Conservation (phyloP, 2,329 filamentous ascomycete genomes). For the Pseudophaeomoniella oleicola region DNA sequence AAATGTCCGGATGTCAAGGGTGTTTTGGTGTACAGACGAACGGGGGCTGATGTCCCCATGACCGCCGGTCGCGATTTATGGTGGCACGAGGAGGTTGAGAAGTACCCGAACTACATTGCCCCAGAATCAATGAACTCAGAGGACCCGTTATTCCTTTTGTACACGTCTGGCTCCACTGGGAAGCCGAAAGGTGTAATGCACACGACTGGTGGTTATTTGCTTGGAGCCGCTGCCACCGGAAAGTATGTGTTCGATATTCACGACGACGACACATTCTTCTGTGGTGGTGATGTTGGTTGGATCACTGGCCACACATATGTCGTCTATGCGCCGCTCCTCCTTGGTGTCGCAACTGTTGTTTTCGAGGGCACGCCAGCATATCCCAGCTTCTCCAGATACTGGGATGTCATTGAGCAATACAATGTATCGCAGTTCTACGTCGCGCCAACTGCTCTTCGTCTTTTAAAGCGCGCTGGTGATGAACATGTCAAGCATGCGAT, state of each 20-base stretch:
- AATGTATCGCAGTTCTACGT: slow-evolving; percentile 97
- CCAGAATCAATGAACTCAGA: slow-evolving; percentile 84
- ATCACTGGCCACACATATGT: slow-evolving; percentile 98
- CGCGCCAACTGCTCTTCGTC: slow-evolving; percentile 78
- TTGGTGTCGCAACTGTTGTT: slow-evolving; percentile 88
- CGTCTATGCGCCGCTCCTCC: slow-evolving; percentile 84
- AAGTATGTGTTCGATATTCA: slow-evolving; percentile 99
- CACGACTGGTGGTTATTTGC: slow-evolving; percentile 86
- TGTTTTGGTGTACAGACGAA: slow-evolving; percentile 88
- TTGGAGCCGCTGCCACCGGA: slow-evolving; percentile 82
- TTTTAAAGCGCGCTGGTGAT: slow-evolving; percentile 91
- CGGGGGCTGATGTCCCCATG: slow-evolving; percentile 83
- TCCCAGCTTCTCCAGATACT: slow-evolving; percentile 95
- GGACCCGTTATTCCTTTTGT: slow-evolving; percentile 92
- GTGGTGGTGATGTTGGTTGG: slow-evolving; percentile 96
- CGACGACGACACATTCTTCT: slow-evolving; percentile 86
- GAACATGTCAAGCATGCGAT: slow-evolving; percentile 82
- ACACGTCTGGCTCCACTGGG: slow-evolving; percentile 93
- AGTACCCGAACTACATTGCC: slow-evolving; percentile 85
- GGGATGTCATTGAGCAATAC: slow-evolving; percentile 95
- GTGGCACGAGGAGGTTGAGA: slow-evolving; percentile 98
- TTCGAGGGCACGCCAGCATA: slow-evolving; percentile 97
- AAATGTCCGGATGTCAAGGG: slow-evolving; percentile 80
- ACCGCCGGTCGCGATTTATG: slow-evolving; percentile 78
- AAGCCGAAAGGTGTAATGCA: slow-evolving; percentile 99